Evolutionary conservation across 2,329 filamentous ascomycete species (phyloP), one percentile per base, ranked within the genome.

Genomic region (Scedosporium minutisporum): DNA sequence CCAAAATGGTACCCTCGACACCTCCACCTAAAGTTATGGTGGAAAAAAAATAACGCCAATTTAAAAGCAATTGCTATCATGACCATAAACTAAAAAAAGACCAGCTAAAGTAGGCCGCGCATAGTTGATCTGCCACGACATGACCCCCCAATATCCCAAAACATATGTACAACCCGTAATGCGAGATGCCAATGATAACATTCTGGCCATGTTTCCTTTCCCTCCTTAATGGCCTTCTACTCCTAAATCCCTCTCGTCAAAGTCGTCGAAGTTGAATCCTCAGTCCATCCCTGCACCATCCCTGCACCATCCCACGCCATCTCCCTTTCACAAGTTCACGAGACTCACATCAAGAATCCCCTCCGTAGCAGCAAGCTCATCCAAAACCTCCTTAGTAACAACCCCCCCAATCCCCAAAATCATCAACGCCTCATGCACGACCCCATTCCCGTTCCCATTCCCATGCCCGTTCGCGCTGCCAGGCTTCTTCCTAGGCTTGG

Each of bases 381-480:
- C 74, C 55, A 84, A 67, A 4, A 85, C 78, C 41, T 84, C 80
- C 62, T 81, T 80, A 0, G 80, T 81, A 18, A 92, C 85, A 3
- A 80, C 78, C 2, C 84, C 82, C 69, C 89, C 86, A 9, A 93
- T 85, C 1, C 90, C 88, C 60, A 93, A 68, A 68, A 93, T 93
- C 90, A 93, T 93, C 67, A 93, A 74, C 9, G 90, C 90, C 74
- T 93, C 90, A 53, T 86, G 84, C 58, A 73, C 76, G 44, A 64
- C 18, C 23, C 60, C 58, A 62, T 57, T 25, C 16, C 63, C 60
- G 61, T 57, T 25, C 25, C 62, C 41, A 48, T 60, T 44, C 4
- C 33, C n/a, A 62, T 63, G 42, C 58, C 63, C 33, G 65, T 63
- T 57, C 66, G 63, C 59, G 60, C 41, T 60, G 64, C 65, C 60